A percentile compares a stretch with the other conserved stretches of the same genome.
Evolutionary conservation across 2,329 filamentous ascomycete genomes (phyloP).

Genomic region (Penicillium vulpinum): DNA sequence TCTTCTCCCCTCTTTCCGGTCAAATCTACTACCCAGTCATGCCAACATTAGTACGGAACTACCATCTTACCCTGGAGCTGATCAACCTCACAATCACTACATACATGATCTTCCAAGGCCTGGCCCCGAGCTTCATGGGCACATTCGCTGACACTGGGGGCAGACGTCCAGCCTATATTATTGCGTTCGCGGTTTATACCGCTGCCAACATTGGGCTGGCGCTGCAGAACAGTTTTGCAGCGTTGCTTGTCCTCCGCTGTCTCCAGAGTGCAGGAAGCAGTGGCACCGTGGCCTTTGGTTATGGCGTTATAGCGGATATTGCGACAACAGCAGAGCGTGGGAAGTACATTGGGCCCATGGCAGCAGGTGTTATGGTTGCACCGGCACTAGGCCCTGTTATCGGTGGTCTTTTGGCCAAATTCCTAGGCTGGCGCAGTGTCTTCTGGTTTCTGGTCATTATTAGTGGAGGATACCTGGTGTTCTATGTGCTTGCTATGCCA

Average conservation of each 20-base stretch:
- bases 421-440: conserved; percentile 30
- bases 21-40: conserved; percentile 36
- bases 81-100: conserved; percentile 35
- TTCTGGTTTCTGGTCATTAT: conserved; percentile 36
- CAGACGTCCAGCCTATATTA: conserved; percentile 32
- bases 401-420: conserved; percentile 29
- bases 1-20: conserved; percentile 45
- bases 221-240: conserved; percentile 30
- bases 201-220: conserved; percentile 36
- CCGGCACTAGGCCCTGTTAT: conserved; percentile 33
- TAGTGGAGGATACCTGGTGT: conserved; percentile 20
- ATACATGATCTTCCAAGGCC: conserved; percentile 31
- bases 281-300: conserved; percentile 30
- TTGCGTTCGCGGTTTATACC: conserved; percentile 31
- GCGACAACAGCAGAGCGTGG: conserved; percentile 33
- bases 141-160: conserved; percentile 34
- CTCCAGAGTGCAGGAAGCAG: conserved; percentile 33
- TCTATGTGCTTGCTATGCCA: conserved; percentile 25
- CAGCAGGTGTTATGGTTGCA: conserved; percentile 25
- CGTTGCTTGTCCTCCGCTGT: conserved; percentile 32
- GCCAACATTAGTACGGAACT: conserved; percentile 22
- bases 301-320: conserved; percentile 36
- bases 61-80: conserved; percentile 20
- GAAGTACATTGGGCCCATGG: conserved; percentile 30
- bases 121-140: conserved; percentile 34